Percentiles rank a stretch among this genome's conserved stretches.
phyloP scores from a whole-genome alignment of 305 asterid genomes.

The Galium porrigens region DNA sequence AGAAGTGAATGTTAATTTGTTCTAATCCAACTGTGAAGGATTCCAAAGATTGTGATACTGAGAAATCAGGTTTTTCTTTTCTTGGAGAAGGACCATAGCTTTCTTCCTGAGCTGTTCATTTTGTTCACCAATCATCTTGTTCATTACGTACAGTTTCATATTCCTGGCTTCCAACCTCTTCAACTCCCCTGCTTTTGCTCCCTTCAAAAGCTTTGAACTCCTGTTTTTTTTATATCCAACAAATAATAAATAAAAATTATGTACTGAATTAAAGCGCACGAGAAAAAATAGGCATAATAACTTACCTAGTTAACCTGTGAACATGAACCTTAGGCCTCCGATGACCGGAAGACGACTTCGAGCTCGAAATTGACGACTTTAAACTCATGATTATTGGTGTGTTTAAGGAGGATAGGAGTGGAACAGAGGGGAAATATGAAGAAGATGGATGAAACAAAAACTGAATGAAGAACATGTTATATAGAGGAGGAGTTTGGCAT shows the following conservation, averaged over 20 bases:
- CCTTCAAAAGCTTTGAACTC: conserved; percentile 13
- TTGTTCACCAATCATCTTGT: conserved; percentile 26
- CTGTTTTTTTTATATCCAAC: conserved; percentile 4
- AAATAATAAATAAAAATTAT: too few relatives aligned
- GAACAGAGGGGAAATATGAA: not conserved
- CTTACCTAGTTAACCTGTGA: conserved; percentile 9
- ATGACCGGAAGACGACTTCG: conserved; percentile 4
- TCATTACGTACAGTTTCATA: conserved; percentile 24
- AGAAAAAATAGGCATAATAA: too few relatives aligned
- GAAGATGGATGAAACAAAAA: not conserved
- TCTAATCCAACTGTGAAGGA: conserved; percentile 3
- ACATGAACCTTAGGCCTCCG: conserved; percentile 7
- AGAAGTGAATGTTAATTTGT: not conserved
- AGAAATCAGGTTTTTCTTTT: conserved; percentile 20
- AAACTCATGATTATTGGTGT: conserved; percentile 1
- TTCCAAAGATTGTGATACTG: conserved; percentile 14
- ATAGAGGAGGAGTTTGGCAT: not conserved
- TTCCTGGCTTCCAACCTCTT: conserved; percentile 24
- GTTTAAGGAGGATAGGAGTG: not conserved
- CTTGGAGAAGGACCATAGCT: conserved; percentile 25
- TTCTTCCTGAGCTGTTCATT: conserved; percentile 21
- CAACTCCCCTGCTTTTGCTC: conserved; percentile 15
- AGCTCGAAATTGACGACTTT: not conserved
- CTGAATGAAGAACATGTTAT: not conserved
- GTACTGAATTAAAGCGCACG: too few relatives aligned